Percentiles rank a stretch among this genome's conserved stretches.
phyloP scores from a whole-genome alignment of 345 rosid genomes.

The Cardamine occulta region DNA sequence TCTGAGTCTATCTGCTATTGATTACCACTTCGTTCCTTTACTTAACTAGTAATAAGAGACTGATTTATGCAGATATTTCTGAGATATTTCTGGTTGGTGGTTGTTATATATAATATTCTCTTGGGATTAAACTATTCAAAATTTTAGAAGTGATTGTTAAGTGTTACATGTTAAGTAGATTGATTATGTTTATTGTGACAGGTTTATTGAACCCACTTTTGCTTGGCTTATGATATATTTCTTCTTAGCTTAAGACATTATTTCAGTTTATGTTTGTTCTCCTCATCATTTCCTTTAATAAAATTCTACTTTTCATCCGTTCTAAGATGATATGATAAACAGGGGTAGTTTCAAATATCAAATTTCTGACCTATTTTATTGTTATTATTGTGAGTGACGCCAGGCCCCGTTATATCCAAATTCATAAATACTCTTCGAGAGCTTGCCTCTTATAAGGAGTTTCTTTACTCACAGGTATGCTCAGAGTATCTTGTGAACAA shows the following conservation, averaged over 20 bases:
- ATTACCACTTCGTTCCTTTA: background rate
- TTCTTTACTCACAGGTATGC: constrained; percentile 86
- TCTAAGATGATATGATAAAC: background rate
- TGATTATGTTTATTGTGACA: background rate
- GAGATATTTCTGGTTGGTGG: no score
- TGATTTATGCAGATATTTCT: no score
- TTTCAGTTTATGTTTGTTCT: constrained; percentile 11
- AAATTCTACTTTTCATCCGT: no score
- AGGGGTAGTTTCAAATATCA: background rate
- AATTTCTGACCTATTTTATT: constrained; percentile 16
- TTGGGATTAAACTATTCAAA: no score
- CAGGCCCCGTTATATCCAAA: constrained; percentile 83
- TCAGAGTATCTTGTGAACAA: constrained; percentile 19
- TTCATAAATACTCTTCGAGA: constrained; percentile 80
- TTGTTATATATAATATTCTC: no score
- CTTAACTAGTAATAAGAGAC: no score
- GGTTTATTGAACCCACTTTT: background rate
- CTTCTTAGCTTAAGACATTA: background rate
- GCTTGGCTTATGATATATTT: background rate
- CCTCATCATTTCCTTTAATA: background rate
- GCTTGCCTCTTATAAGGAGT: constrained; percentile 84
- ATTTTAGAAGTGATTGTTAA: no score
- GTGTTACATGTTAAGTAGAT: background rate
- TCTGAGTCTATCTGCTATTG: background rate
- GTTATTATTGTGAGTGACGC: constrained; percentile 18